Evolutionary conservation across 805 yeast species (phyloP).

Genomic region (Myxozyma nipponensis): DNA sequence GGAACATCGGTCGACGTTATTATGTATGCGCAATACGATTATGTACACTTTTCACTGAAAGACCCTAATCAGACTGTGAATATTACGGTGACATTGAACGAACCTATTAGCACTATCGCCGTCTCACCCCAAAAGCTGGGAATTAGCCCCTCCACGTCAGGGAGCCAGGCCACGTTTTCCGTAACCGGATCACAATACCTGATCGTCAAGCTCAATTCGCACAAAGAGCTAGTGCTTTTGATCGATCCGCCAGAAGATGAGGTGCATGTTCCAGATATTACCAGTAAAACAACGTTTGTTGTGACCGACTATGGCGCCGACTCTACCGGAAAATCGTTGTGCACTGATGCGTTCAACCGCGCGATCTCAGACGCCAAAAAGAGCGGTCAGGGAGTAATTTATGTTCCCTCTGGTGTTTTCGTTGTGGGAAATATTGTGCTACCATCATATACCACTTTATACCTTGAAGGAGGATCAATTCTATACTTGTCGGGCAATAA

Average conservation of each 20-base stretch:
- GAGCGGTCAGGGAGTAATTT: constrained; percentile 1
- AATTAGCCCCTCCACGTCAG: constrained; percentile 1
- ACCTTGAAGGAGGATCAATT: constrained; percentile 16
- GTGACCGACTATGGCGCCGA: constrained; percentile 11
- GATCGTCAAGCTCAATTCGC: constrained; percentile 18
- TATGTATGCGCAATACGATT: constrained; percentile 14
- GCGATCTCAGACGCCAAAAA: neutral
- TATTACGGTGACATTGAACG: neutral
- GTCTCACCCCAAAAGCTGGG: constrained; percentile 7
- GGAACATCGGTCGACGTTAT: constrained; percentile 7
- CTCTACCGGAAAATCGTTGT: neutral
- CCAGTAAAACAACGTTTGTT: neutral
- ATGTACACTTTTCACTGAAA: constrained; percentile 15
- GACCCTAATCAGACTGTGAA: constrained; percentile 1
- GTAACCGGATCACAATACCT: constrained; percentile 11
- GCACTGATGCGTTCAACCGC: constrained; percentile 7
- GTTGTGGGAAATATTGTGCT: constrained; percentile 12
- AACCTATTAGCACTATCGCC: constrained; percentile 2
- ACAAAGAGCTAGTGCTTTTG: constrained; percentile 13
- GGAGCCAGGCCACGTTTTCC: constrained; percentile 4
- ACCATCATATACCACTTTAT: constrained; percentile 3
- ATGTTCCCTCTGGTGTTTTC: constrained; percentile 16
- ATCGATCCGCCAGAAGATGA: constrained; percentile 14
- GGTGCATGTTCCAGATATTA: neutral
- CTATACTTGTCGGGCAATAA: neutral